Evolutionary conservation across 352 stramenopile species (phyloP), one percentile per base, ranked within the genome.

Genomic region (Phytopythium montanum): DNA sequence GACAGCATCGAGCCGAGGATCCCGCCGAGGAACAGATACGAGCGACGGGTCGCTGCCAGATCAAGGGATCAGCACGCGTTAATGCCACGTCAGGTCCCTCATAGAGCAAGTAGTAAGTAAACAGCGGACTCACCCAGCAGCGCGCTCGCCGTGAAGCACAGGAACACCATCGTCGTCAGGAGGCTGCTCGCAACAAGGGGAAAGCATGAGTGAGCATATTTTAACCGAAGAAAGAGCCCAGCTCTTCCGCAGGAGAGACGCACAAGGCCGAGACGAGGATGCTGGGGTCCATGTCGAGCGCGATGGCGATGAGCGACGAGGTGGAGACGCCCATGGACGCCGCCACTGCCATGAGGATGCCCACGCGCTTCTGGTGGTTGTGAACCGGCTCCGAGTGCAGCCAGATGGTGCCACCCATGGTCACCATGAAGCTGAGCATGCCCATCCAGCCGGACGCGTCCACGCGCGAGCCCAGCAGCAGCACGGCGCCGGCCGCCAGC

Each of bases 201-300:
- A 60, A 18, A 12, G 23, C 36, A 39, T n/a, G 26, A n/a, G 18
- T 41, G 13, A 21, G 38, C 14, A 44, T 21, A n/a, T 2, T 44
- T 23, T 5, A 44, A 18, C 14, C 19, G 8, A 4, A 0, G 38
- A 0, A 18, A 44, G 18, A 12, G 5, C 38, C 31, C 31, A 5
- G 3, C 19, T 1, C 36, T 25, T 39, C 56, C 16, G 26, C 19
- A 44, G 49, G n/a, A 48, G 44, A 46, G 0, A 48, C 76, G 64
- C 80, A 92, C 83, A 93, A 76, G 49, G 89, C 83, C 28, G 77
- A 87, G 41, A 95, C 72, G 44, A 96, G 64, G 39, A 96, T 83
- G 48, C 70, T 75, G 25, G 87, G 82, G 61, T 96, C 81, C 42
- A 95, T 68, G 41, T 81, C 39, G 13, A 94, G 71, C n/a, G 83